Evolutionary conservation across 192 early-diverging fungal genomes (phyloP).

Genomic region (Backusella morwellensis): DNA sequence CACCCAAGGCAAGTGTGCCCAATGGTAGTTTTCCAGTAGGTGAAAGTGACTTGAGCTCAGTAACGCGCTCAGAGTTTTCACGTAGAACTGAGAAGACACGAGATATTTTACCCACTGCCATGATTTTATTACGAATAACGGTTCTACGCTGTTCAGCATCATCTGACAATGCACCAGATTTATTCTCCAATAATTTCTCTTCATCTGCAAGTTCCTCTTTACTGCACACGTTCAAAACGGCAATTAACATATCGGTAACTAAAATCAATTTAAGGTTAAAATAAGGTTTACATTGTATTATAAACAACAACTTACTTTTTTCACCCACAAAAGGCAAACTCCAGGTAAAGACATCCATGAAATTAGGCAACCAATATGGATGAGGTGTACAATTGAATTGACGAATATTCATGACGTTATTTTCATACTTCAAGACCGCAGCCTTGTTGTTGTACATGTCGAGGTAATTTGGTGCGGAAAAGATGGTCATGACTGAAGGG

Average conservation of each 20-base stretch:
- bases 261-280: not conserved
- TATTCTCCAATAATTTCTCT: slow-evolving; percentile 34
- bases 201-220: slow-evolving; percentile 89
- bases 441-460: slow-evolving; percentile 99
- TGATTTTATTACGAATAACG: slow-evolving; percentile 85
- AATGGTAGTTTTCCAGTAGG: slow-evolving; percentile 81
- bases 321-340: slow-evolving; percentile 97
- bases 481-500: slow-evolving; percentile 98
- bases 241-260: slow-evolving; percentile 97
- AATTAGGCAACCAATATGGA: slow-evolving; percentile 98
- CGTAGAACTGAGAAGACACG: slow-evolving; percentile 88
- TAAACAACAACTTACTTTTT: slow-evolving; percentile 67
- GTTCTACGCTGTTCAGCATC: slow-evolving; percentile 65
- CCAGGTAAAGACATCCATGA: slow-evolving; percentile 99
- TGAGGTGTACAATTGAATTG: slow-evolving; percentile 92
- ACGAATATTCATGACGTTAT: slow-evolving; percentile 99
- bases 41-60: slow-evolving; percentile 89
- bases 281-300: not conserved
- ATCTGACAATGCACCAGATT: slow-evolving; percentile 12
- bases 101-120: slow-evolving; percentile 91
- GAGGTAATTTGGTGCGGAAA: slow-evolving; percentile 97
- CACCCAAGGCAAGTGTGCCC: slow-evolving; percentile 85
- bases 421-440: slow-evolving; percentile 99
- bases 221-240: slow-evolving; percentile 92
- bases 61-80: slow-evolving; percentile 88